phyloP scores from a whole-genome alignment of 129 eudicot species.

The Deinandra increscens region DNA sequence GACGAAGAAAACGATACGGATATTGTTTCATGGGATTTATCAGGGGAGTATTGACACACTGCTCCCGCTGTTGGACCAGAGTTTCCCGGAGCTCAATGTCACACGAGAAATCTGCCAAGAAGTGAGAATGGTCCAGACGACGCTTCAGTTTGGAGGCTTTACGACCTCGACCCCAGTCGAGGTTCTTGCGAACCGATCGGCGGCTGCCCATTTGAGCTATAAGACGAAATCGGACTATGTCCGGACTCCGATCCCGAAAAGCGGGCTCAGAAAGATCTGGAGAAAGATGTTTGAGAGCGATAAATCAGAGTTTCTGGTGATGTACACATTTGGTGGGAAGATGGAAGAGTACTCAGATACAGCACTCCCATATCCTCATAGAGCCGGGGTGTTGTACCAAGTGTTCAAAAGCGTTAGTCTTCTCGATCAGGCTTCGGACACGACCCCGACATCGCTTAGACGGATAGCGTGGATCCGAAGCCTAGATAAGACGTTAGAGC shows the following conservation, averaged over 20 bases:
- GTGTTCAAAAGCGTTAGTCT: neutral
- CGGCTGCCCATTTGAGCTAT: neutral
- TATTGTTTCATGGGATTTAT: conserved; percentile 28
- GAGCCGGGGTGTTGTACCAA: conserved; percentile 3
- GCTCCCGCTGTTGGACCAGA: conserved; percentile 5
- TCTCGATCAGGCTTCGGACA: neutral
- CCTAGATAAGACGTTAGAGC: conserved; percentile 12
- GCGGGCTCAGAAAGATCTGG: conserved; percentile 16
- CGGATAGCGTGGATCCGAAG: conserved; percentile 20
- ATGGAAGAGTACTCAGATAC: conserved; percentile 24
- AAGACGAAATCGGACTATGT: conserved; percentile 27
- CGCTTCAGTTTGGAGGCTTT: conserved; percentile 14
- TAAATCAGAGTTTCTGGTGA: neutral
- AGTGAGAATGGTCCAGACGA: conserved; percentile 22
- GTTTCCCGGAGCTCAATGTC: conserved; percentile 31
- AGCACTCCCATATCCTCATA: conserved; percentile 33
- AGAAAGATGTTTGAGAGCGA: conserved; percentile 9
- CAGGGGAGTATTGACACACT: conserved; percentile 16
- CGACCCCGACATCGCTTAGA: neutral
- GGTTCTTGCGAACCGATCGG: neutral
- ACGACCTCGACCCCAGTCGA: neutral
- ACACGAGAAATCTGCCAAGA: conserved; percentile 21
- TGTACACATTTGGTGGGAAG: conserved; percentile 29
- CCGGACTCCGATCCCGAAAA: conserved; percentile 13
- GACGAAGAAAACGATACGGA: conserved; percentile 8